phyloP scores from a whole-genome alignment of 805 yeast species.

The Clavispora carvajalis region DNA sequence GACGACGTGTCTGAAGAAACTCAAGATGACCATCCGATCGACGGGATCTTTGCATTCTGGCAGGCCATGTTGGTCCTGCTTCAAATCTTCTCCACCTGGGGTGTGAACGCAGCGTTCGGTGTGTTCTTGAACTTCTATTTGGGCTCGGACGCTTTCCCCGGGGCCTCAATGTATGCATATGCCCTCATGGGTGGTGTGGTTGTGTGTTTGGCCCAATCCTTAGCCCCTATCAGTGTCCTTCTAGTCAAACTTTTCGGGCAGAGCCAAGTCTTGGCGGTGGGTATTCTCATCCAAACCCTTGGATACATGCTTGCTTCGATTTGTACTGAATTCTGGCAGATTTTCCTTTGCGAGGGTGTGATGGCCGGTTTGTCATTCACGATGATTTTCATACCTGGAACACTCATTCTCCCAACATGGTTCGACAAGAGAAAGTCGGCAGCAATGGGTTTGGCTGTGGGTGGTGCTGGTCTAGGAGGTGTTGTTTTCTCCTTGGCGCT shows the following conservation, averaged over 20 bases:
- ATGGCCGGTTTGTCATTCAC: slow-evolving; percentile 53
- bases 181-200: slow-evolving; percentile 68
- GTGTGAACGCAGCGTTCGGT: slow-evolving; percentile 57
- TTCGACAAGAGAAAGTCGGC: slow-evolving; percentile 57
- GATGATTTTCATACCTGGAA: slow-evolving; percentile 52
- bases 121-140: slow-evolving; percentile 51
- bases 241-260: slow-evolving; percentile 47
- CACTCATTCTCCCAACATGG: slow-evolving; percentile 64
- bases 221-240: slow-evolving; percentile 44
- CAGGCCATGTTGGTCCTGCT: slow-evolving; percentile 27
- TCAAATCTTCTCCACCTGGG: slow-evolving; percentile 48
- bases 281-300: slow-evolving; percentile 45
- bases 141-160: slow-evolving; percentile 38
- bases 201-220: slow-evolving; percentile 53
- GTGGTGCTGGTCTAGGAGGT: slow-evolving; percentile 52
- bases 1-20: background rate
- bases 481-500: slow-evolving; percentile 40
- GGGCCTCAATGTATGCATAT: slow-evolving; percentile 53
- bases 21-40: slow-evolving; percentile 11
- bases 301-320: slow-evolving; percentile 59
- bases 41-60: slow-evolving; percentile 16
- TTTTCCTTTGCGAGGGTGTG: slow-evolving; percentile 65
- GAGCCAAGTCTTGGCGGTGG: slow-evolving; percentile 43
- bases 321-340: slow-evolving; percentile 56
- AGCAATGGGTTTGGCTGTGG: slow-evolving; percentile 44